phyloP scores from a whole-genome alignment of 345 rosid species.

The Hibiscus tridactylites region DNA sequence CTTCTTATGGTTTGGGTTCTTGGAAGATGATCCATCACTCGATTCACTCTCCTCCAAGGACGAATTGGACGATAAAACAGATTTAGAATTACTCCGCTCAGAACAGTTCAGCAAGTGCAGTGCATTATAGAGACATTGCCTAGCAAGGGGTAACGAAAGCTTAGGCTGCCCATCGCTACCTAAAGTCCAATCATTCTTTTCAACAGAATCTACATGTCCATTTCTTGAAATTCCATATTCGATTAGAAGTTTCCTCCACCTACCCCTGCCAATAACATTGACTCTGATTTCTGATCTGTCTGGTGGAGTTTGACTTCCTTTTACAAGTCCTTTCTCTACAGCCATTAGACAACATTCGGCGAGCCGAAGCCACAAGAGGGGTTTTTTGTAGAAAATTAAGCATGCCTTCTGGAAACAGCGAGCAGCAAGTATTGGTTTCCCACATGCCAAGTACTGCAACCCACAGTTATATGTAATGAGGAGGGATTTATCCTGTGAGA shows the following conservation, averaged over 20 bases:
- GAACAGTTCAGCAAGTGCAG: slow-evolving; percentile 50
- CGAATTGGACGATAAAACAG: background rate
- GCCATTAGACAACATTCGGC: slow-evolving; percentile 57
- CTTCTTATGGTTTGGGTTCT: slow-evolving; percentile 15
- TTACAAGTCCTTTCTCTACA: slow-evolving; percentile 50
- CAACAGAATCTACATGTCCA: slow-evolving; percentile 29
- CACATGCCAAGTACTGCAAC: slow-evolving; percentile 68
- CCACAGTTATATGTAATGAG: slow-evolving; percentile 76
- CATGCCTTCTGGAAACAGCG: slow-evolving; percentile 78
- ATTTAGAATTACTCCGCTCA: slow-evolving; percentile 29
- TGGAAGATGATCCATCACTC: slow-evolving; percentile 27
- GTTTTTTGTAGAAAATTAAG: slow-evolving; percentile 49
- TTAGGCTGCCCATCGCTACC: slow-evolving; percentile 44
- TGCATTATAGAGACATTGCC: slow-evolving; percentile 70
- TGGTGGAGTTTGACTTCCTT: slow-evolving; percentile 22
- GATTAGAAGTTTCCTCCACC: slow-evolving; percentile 71
- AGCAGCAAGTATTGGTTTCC: slow-evolving; percentile 83
- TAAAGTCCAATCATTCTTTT: slow-evolving; percentile 22
- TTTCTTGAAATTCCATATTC: slow-evolving; percentile 41
- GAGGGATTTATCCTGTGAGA: slow-evolving; percentile 23
- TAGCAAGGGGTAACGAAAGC: slow-evolving; percentile 73
- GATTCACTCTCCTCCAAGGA: slow-evolving; percentile 41
- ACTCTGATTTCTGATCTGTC: slow-evolving; percentile 50
- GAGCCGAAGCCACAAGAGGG: slow-evolving; percentile 80
- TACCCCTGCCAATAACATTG: slow-evolving; percentile 79